Base-by-base conservation (phyloP, 2,329 filamentous ascomycete genomes). In the Penicillium brevicompactum region DNA sequence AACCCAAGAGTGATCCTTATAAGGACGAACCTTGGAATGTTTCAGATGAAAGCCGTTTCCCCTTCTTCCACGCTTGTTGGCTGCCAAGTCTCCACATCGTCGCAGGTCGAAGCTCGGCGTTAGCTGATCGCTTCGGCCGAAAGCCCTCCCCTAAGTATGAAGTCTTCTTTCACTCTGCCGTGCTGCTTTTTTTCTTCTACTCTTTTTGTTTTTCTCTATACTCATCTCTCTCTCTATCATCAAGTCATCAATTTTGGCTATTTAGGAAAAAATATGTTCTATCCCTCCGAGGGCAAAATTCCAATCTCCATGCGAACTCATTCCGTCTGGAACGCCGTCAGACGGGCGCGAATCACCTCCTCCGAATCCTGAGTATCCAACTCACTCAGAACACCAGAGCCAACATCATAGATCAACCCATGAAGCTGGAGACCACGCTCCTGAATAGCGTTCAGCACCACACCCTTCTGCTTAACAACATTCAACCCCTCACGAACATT, bases 351-450 rank as follows among this genome's bases (percentile, higher is more conserved):
- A 53, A 74, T 68, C 27, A 67, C 65, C 11, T 74, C 73, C 55
- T 76, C 68, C 14, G 72, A 66, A 57, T 79, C 77, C 38, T 74
- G 64, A 6, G 71, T 75, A 18, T 82, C 79, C 55, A 87, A 61
- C 56, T 84, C 76, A 52, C 80, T 76, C 63, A 87, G 72, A 45
- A 80, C 69, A n/a, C 83, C 84, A 22, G 71, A 80, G 4, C 70
- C 81, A 56, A 87, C 78, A 65, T 94, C 87, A 70, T 90, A 93
- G 13, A 95, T 78, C 50, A 87, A 80, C n/a, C 90, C 91, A 71
- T 94, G 90, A 5, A 95, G 82, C 73, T 87, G 78, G 41, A 96
- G 74, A 1, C 87, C 88, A 27, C 89, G 80, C 65, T 91, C 86
- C 60, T 78, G 73, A 56, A 92, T 84, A 24, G 89, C 90, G 58